These are phyloP conservation scores for Scedosporium aurantiacum DNA, from an alignment of 2,329 filamentous ascomycete species.

Conservation along the genomic window DNA sequence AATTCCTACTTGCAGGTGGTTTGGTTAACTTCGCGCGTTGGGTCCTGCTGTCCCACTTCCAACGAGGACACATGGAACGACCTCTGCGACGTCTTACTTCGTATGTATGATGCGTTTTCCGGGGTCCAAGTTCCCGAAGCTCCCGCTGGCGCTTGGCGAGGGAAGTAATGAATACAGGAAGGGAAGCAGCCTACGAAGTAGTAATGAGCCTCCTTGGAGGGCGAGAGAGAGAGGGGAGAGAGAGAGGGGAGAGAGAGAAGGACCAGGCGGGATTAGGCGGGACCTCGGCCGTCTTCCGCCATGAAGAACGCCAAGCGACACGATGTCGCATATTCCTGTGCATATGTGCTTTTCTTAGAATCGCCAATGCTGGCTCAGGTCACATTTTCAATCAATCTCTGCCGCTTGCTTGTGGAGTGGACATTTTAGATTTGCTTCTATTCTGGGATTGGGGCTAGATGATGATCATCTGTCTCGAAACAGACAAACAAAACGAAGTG, in stretches of 20 bases:
- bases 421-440: background rate
- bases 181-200: background rate
- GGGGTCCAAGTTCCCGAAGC: background rate
- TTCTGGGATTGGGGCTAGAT: background rate
- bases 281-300: background rate
- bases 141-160: background rate
- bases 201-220: too few species aligned
- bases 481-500: too few species aligned
- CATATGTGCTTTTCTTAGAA: background rate
- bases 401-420: background rate
- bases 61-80: background rate
- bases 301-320: background rate
- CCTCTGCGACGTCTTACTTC: background rate
- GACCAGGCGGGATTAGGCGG: background rate
- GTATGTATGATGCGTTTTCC: background rate
- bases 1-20: too few species aligned
- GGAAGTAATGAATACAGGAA: background rate
- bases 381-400: background rate
- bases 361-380: background rate
- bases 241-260: background rate
- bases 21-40: background rate
- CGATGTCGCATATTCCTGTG: background rate
- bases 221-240: background rate
- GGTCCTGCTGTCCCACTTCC: background rate
- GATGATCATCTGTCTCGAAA: background rate